These are phyloP conservation scores for Trichoderma lentiforme DNA, from an alignment of 2,329 filamentous ascomycete genomes.

Conservation along the genomic window DNA sequence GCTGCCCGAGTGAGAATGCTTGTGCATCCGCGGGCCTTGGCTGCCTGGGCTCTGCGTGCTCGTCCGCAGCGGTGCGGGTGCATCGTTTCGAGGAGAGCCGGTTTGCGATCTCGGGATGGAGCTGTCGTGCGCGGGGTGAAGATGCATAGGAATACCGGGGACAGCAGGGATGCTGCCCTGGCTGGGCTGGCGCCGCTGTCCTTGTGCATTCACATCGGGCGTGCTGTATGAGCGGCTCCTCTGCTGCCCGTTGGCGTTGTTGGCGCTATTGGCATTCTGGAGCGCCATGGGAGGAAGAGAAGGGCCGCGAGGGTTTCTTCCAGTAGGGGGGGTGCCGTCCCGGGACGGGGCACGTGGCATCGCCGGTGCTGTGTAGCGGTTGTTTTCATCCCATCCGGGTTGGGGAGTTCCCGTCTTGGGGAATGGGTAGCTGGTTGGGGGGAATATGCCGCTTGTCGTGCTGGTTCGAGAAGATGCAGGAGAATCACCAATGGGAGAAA, in stretches of 20 bases:
- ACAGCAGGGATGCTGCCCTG: conserved; percentile 63
- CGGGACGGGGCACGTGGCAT: conserved; percentile 77
- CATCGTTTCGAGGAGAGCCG: conserved; percentile 69
- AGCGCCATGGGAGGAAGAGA: conserved; percentile 71
- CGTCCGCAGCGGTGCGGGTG: conserved; percentile 65
- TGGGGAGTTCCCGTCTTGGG: conserved; percentile 67
- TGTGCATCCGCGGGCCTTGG: conserved; percentile 58
- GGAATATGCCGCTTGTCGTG: conserved; percentile 70
- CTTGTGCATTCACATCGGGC: conserved; percentile 80
- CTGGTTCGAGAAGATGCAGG: conserved; percentile 74
- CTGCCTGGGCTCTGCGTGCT: conserved; percentile 69
- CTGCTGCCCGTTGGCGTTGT: conserved; percentile 49
- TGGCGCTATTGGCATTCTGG: conserved; percentile 47
- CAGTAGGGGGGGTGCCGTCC: conserved; percentile 66
- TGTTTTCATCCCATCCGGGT: conserved; percentile 68
- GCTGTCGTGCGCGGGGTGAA: conserved; percentile 59
- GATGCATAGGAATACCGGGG: conserved; percentile 71
- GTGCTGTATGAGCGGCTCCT: conserved; percentile 90
- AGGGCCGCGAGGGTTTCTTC: conserved; percentile 68
- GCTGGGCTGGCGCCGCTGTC: conserved; percentile 55
- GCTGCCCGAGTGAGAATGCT: conserved; percentile 45
- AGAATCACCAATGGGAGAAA: conserved; percentile 81
- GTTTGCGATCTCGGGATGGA: conserved; percentile 74
- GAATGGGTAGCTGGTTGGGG: conserved; percentile 58
- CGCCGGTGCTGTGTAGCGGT: conserved; percentile 84